phyloP scores from a whole-genome alignment of 257 asterid species.

The Solanum chmielewskii region DNA sequence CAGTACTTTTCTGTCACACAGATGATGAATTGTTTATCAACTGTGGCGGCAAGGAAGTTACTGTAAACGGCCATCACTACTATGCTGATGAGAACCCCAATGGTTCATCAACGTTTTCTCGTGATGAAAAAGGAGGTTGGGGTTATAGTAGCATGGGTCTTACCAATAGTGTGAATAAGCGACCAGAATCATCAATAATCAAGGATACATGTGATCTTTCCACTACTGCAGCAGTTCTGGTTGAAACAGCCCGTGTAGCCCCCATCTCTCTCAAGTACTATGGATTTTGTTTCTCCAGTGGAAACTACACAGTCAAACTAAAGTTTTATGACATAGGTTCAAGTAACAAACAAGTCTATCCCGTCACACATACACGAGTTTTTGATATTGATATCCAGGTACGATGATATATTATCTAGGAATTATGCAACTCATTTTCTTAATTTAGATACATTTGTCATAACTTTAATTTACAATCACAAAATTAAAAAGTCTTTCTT shows the following conservation, averaged over 20 bases:
- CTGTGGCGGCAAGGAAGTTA: not conserved
- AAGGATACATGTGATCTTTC: not conserved
- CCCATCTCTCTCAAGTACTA: constrained; percentile 2
- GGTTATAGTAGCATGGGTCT: constrained; percentile 13
- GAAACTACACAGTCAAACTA: not conserved
- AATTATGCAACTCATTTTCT: not conserved
- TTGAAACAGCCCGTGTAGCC: constrained; percentile 1
- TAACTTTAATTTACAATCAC: no score
- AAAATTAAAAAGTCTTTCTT: no score
- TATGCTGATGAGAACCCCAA: not conserved
- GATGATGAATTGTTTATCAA: constrained; percentile 4
- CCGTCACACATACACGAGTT: not conserved
- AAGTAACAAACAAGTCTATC: not conserved
- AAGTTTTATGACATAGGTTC: constrained; percentile 9
- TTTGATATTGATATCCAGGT: constrained; percentile 11
- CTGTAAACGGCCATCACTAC: not conserved
- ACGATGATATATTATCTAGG: not conserved
- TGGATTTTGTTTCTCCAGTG: constrained; percentile 10
- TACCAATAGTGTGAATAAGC: no score
- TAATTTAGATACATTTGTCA: no score
- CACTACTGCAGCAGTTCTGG: not conserved
- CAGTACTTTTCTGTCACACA: not conserved
- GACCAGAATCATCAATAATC: not conserved
- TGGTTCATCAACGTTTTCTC: not conserved
- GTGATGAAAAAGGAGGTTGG: not conserved